Conservation (phyloP, 2,329 filamentous ascomycete species). For the Trichophyton mentagrophytes region DNA sequence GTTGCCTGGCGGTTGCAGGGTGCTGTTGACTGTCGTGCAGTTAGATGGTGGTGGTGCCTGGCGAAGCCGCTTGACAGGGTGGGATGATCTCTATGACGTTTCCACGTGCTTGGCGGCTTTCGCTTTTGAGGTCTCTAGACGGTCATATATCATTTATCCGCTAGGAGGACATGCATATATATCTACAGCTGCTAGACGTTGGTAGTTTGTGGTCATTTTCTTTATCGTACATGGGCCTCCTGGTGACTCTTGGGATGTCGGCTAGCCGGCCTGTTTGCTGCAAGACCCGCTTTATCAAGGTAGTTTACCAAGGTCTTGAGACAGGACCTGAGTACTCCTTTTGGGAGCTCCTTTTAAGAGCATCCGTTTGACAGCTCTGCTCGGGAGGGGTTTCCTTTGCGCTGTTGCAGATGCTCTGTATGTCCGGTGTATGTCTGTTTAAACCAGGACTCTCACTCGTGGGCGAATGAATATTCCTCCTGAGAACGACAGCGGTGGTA, state of each 20-base stretch:
- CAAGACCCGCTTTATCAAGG: not conserved
- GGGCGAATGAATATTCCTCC: not conserved
- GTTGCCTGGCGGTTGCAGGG: not conserved
- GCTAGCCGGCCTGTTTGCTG: not conserved
- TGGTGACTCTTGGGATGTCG: not conserved
- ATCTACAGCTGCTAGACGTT: too few relatives aligned
- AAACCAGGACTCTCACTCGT: not conserved
- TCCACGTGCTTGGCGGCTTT: not conserved
- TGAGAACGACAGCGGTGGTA: not conserved
- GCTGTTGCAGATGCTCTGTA: not conserved
- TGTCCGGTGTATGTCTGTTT: not conserved
- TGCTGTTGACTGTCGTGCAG: not conserved
- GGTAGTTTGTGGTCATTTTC: not conserved
- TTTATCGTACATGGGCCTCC: not conserved
- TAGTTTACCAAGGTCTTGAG: not conserved
- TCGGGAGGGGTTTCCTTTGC: not conserved
- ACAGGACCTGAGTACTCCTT: not conserved
- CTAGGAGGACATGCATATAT: too few relatives aligned
- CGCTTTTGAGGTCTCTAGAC: not conserved
- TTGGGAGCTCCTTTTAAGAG: not conserved
- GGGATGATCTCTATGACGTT: conserved; percentile 2
- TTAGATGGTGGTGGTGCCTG: not conserved
- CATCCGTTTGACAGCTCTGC: too few relatives aligned
- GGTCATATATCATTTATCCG: not conserved
- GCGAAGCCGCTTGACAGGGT: not conserved